Conservation (phyloP, 345 rosid species). For the Populus pruinosa region DNA sequence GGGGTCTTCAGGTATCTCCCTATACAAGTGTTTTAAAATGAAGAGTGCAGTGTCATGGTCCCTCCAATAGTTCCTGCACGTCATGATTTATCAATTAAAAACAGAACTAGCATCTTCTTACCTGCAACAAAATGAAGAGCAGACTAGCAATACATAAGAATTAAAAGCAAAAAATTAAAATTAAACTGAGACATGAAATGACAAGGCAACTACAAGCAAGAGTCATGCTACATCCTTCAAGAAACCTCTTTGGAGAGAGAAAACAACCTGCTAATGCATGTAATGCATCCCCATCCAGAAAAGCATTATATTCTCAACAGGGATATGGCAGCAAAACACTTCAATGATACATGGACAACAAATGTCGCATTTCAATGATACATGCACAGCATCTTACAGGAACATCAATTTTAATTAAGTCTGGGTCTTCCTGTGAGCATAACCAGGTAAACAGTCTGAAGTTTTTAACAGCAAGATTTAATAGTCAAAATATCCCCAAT, state of each 20-base stretch:
- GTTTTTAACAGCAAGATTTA: neutral
- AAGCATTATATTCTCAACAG: neutral
- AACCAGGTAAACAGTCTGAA: neutral
- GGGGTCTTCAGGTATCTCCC: conserved; percentile 63
- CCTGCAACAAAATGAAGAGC: neutral
- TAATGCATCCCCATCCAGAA: neutral
- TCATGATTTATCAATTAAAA: conserved; percentile 11
- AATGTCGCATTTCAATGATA: too few relatives aligned
- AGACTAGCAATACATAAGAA: neutral
- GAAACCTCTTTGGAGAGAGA: neutral
- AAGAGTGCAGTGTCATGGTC: conserved; percentile 89
- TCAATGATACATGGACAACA: neutral
- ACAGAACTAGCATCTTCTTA: neutral
- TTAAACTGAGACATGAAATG: neutral
- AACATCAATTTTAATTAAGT: neutral
- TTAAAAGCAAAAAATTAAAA: neutral
- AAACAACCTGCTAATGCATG: neutral
- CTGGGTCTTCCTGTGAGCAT: neutral
- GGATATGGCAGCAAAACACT: neutral
- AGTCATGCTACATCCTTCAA: neutral
- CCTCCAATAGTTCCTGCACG: conserved; percentile 94
- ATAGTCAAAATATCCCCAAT: neutral
- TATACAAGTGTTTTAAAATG: conserved; percentile 78
- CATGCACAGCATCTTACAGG: neutral
- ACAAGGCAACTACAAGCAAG: neutral